Base-by-base conservation (phyloP, 306 rosid species). In the Medicago ruthenica region DNA sequence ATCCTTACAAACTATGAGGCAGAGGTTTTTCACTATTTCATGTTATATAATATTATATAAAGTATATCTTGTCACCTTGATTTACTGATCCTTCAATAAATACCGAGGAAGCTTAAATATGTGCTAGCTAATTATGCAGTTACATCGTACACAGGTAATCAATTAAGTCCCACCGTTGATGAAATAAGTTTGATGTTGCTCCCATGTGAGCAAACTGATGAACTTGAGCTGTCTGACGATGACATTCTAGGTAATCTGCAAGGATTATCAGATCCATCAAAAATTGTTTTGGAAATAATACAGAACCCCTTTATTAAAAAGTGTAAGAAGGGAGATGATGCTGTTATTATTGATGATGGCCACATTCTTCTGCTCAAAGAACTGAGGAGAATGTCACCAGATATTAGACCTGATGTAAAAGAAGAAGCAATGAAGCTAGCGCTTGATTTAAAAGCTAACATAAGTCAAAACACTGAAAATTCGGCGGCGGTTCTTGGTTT, bases 361-460 rank as follows among this genome's bases (percentile, higher is more conserved):
- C 74, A 59, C 76, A 71, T 84, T 10, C 11, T 24, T 44, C 48
- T 84, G 62, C 62, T 70, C 9, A 9, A 47, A 5, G 47, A n/a
- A 27, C 45, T 70, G 27, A 15, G 16, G 74, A 70, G 4, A 70
- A 50, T 70, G 34, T n/a, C 44, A 10, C 74, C 62, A 11, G 31
- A 31, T 34, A 36, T 70, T 70, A 51, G 16, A 24, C 74, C 74
- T 70, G 4, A 31, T n/a, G 27, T 53, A 48, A 70, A 61, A 50
- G 34, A 16, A 27, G 27, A 50, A 50, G 62, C 62, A 31, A 31
- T 50, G 62, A 4, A 70, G 45, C 17, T 70, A 16, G 62, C 74
- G 31, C 45, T 70, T 70, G 45, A 31, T 4, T 51, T 70, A 34
- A 50, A 70, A 70, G 44, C 47, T 50, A 31, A 70, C 31, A 51